Evolutionary conservation across 139 green algal species (phyloP).

Genomic region (Coccomyxa sp.): DNA sequence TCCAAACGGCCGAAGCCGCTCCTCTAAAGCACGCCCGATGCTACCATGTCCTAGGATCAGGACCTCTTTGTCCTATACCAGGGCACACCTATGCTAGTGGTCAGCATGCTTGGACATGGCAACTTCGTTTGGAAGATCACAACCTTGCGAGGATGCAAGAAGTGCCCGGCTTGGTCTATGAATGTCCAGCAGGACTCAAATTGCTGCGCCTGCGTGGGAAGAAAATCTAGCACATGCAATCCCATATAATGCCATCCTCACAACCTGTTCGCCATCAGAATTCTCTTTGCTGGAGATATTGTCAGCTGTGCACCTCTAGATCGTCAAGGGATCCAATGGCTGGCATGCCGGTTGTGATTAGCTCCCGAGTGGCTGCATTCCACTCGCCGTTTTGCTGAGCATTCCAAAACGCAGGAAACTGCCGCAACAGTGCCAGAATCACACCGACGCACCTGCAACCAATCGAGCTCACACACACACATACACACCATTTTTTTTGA

Average conservation of each 20-base stretch:
- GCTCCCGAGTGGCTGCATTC: neutral
- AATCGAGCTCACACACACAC: neutral
- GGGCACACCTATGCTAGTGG: neutral
- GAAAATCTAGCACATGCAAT: too few relatives aligned
- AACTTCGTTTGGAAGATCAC: too few relatives aligned
- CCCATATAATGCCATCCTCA: too few relatives aligned
- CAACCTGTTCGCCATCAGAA: too few relatives aligned
- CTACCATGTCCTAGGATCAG: neutral
- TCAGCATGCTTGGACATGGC: too few relatives aligned
- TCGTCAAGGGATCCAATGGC: neutral
- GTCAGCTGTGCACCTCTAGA: neutral
- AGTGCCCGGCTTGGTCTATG: too few relatives aligned
- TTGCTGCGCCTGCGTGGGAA: too few relatives aligned
- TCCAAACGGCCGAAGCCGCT: neutral
- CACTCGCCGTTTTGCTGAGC: neutral
- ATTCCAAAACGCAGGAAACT: neutral
- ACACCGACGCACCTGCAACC: neutral
- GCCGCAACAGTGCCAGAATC: neutral
- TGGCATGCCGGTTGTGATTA: neutral
- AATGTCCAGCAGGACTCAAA: too few relatives aligned
- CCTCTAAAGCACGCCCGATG: conserved; percentile 1
- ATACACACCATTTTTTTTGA: neutral
- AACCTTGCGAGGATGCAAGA: too few relatives aligned
- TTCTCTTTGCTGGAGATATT: too few relatives aligned
- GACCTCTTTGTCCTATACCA: neutral